Evolutionary conservation across 345 rosid species (phyloP).

Genomic region (Lepidium aucheri): DNA sequence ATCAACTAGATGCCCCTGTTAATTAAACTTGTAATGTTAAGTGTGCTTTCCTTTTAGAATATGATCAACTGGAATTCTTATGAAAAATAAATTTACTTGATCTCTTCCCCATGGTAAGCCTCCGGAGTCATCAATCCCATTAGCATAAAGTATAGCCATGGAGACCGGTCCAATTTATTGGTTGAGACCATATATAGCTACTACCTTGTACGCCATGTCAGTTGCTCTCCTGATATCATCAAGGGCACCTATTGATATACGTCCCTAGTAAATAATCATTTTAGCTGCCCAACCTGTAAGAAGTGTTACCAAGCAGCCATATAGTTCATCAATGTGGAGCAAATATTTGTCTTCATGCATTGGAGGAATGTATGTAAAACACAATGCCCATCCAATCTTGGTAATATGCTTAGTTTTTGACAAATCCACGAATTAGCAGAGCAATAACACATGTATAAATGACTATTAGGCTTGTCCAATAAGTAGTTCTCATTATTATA

Average conservation of each 20-base stretch:
- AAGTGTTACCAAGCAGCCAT: slow-evolving; percentile 92
- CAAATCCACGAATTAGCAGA: slow-evolving; percentile 2
- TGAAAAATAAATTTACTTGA: slow-evolving; percentile 41
- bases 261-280: slow-evolving; percentile 83
- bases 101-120: slow-evolving; percentile 81
- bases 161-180: slow-evolving; percentile 80
- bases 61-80: not conserved
- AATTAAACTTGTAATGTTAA: not conserved
- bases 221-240: slow-evolving; percentile 96
- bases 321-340: slow-evolving; percentile 86
- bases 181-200: slow-evolving; percentile 97
- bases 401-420: slow-evolving; percentile 95
- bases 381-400: slow-evolving; percentile 94
- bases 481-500: slow-evolving; percentile 10
- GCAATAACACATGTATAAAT: too few relatives aligned
- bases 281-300: slow-evolving; percentile 99
- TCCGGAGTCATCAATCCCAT: slow-evolving; percentile 77
- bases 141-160: slow-evolving; percentile 71
- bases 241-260: slow-evolving; percentile 87
- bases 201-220: slow-evolving; percentile 92
- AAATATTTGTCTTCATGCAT: slow-evolving; percentile 81
- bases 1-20: slow-evolving; percentile 80
- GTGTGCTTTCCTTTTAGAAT: not conserved
- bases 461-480: too few relatives aligned
- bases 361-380: slow-evolving; percentile 84